These are phyloP conservation scores for Bacidia gigantensis DNA, from an alignment of 495 filamentous ascomycete species.

Conservation along the genomic window DNA sequence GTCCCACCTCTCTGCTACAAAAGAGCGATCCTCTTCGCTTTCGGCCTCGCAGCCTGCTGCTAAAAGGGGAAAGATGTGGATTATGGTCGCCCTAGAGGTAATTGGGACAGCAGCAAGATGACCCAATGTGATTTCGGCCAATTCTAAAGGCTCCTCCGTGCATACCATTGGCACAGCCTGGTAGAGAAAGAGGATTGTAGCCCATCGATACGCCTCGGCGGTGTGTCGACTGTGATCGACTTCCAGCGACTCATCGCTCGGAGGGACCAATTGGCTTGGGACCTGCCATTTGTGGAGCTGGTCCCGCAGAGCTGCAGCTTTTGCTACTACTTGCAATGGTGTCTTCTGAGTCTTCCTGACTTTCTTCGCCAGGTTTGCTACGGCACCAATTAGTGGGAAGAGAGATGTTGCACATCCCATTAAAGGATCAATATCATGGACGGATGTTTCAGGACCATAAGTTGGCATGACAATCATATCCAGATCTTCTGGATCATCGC, in stretches of 20 bases:
- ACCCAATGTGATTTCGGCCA: constrained; percentile 49
- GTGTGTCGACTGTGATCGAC: constrained; percentile 57
- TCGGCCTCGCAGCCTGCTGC: constrained; percentile 58
- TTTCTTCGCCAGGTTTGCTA: constrained; percentile 52
- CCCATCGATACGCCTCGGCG: constrained; percentile 65
- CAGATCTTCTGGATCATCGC: constrained; percentile 40
- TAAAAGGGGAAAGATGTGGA: constrained; percentile 65
- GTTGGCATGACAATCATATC: constrained; percentile 30
- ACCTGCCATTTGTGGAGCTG: constrained; percentile 52
- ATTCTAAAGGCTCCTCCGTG: constrained; percentile 37
- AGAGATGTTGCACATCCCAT: constrained; percentile 62
- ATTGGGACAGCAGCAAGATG: constrained; percentile 51
- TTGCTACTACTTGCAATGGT: constrained; percentile 45
- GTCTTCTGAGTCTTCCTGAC: constrained; percentile 46
- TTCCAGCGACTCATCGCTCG: constrained; percentile 52
- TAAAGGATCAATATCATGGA: constrained; percentile 55
- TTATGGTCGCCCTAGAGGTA: constrained; percentile 50
- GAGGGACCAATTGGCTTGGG: constrained; percentile 40
- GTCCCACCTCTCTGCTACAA: constrained; percentile 54
- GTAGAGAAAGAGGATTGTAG: constrained; percentile 61
- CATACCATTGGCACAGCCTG: constrained; percentile 68
- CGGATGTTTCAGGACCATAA: constrained; percentile 27
- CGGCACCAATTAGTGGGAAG: constrained; percentile 60
- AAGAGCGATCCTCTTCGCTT: constrained; percentile 47
- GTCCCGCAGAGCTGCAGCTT: constrained; percentile 51